Evolutionary conservation across 2,329 filamentous ascomycete genomes (phyloP), one percentile per base, ranked within the genome.

Genomic region (Xylariaceae sp.): DNA sequence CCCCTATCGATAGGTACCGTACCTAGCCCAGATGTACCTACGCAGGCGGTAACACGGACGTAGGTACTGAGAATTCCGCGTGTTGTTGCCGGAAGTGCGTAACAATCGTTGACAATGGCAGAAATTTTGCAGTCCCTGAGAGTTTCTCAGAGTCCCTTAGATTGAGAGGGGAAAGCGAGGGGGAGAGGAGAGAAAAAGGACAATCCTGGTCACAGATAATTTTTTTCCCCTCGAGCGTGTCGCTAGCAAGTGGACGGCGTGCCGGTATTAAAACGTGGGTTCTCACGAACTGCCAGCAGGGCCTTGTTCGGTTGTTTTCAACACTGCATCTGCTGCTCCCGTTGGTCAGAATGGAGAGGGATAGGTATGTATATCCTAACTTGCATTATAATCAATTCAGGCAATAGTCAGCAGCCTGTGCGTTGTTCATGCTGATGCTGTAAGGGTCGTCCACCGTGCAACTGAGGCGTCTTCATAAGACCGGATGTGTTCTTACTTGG

Each of bases 321-420:
- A 41, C 22, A 47, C 39, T 18, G 42, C 32, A 41, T 34, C 49
- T 49, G 34, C 42, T 43, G 13, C 40, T 58, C 53, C 53, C 41
- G 56, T 56, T 51, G 53, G 56, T 41, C 34, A 50, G 18, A 30
- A 46, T 40, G 56, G 47, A 53, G 22, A 53, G 50, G 32, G 32
- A 2, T 45, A 29, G 32, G 32, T 34, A 34, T 34, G 32, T 34
- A 34, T 34, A 15, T 34, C 47, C 56, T 47, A 55, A 53, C 42
- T 49, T 45, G 43, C 49, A 37, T 49, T 18, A 43, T 44, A 50
- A 42, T 48, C 40, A 46, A 52, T 34, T 36, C 41, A 49, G 48
- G 46, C 49, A 51, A 46, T 39, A 41, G 55, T 10, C 32, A 34
- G 32, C 32, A 34, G 13, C 49, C 46, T 45, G 26, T 41, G 51